phyloP scores from a whole-genome alignment of 805 yeast genomes.

The Blastobotrys robertii region DNA sequence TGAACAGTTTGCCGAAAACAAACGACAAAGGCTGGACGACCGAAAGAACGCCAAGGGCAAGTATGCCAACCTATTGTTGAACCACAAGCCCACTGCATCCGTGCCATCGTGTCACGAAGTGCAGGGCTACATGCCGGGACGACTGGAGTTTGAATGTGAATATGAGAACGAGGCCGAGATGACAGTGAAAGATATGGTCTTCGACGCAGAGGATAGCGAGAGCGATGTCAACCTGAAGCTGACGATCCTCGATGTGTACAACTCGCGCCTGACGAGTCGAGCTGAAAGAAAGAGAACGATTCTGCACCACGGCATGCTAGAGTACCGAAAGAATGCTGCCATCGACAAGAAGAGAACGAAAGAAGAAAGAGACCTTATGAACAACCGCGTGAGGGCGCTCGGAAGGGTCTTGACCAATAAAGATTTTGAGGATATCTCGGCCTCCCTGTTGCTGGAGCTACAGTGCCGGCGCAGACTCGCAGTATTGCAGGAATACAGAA shows the following conservation, averaged over 20 bases:
- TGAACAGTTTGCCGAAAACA: conserved; percentile 53
- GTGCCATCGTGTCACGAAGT: conserved; percentile 95
- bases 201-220: conserved; percentile 85
- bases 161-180: conserved; percentile 95
- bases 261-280: conserved; percentile 78
- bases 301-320: conserved; percentile 67
- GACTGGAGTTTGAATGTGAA: conserved; percentile 93
- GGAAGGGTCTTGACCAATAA: conserved; percentile 70
- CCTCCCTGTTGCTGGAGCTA: conserved; percentile 67
- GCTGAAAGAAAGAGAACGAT: conserved; percentile 86
- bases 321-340: conserved; percentile 73
- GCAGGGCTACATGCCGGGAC: conserved; percentile 98
- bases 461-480: conserved; percentile 71
- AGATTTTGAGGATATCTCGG: conserved; percentile 69
- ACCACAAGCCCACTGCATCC: conserved; percentile 80
- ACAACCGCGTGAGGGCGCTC: conserved; percentile 67
- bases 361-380: conserved; percentile 78
- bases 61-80: conserved; percentile 54
- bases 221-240: conserved; percentile 85
- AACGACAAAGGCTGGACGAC: conserved; percentile 64
- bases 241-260: conserved; percentile 80
- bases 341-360: conserved; percentile 77
- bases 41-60: conserved; percentile 62
- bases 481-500: conserved; percentile 89
- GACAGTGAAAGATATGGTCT: conserved; percentile 88